Evolutionary conservation across 371 early-diverging fungal genomes (phyloP).

Genomic region (Actinomucor elegans): DNA sequence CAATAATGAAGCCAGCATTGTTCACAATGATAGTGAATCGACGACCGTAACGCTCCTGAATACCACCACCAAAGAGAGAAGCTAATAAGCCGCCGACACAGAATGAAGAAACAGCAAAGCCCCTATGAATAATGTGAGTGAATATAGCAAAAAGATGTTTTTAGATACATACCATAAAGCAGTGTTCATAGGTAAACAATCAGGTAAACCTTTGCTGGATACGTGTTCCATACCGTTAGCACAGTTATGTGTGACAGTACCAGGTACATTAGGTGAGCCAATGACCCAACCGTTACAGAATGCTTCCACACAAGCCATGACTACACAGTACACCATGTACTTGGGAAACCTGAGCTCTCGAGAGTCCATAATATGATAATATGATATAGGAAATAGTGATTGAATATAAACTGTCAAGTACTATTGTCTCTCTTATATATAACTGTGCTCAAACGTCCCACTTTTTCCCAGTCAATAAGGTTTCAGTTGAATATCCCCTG

Average conservation of each 20-base stretch:
- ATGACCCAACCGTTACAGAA: conserved; percentile 44
- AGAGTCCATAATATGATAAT: conserved; percentile 31
- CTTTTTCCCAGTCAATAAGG: not conserved
- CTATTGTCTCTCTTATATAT: too few relatives aligned
- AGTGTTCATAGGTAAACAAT: conserved; percentile 31
- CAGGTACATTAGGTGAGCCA: conserved; percentile 48
- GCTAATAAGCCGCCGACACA: conserved; percentile 74
- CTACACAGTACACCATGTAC: conserved; percentile 44
- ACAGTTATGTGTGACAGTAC: conserved; percentile 25
- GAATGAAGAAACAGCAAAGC: conserved; percentile 63
- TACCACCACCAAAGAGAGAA: conserved; percentile 57
- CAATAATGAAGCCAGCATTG: conserved; percentile 62
- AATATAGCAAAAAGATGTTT: not conserved
- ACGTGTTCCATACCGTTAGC: conserved; percentile 11
- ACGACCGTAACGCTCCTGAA: conserved; percentile 64
- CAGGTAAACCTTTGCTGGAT: conserved; percentile 14
- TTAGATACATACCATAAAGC: conserved; percentile 10
- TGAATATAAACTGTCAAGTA: too few relatives aligned
- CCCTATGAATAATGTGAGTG: conserved; percentile 8
- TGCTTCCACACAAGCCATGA: conserved; percentile 37
- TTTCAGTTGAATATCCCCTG: too few relatives aligned
- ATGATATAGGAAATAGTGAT: too few relatives aligned
- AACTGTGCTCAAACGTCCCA: too few relatives aligned
- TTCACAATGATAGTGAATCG: conserved; percentile 58
- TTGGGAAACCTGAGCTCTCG: conserved; percentile 27